Base-by-base conservation (phyloP, 345 rosid genomes). In the Stellera chamaejasme region DNA sequence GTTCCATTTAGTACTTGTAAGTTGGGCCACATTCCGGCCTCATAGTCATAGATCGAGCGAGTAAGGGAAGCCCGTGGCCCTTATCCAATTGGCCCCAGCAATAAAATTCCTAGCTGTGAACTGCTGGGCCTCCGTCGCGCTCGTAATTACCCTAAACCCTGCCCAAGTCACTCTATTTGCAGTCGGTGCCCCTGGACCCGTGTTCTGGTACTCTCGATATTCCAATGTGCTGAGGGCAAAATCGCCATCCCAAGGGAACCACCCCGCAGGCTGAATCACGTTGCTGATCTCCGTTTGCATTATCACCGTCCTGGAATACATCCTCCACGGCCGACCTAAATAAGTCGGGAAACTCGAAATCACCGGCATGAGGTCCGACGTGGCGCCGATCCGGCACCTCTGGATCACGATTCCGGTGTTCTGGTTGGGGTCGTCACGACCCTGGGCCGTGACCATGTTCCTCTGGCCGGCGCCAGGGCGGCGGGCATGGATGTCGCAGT, bases 381-480 rank as follows among this genome's bases (percentile, higher is more conserved):
- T 81, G n/a, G 77, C 93, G 3, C 86, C 88, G 7, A 82, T 85
- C 39, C 80, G 68, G 68, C 93, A 77, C 9, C 79, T 79, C 25
- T 85, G 96, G 63, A 88, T 81, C 39, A 81, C 90, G 3, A 83
- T 85, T 12, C 84, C 83, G 0, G 96, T 88, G 68, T 81, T 85
- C 48, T 85, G 78, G 56, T 82, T 85, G 1, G 88, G 81, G 61
- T 85, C 90, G 0, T 70, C 61, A 1, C 90, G 79, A 23, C 88
- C 96, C 59, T 88, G 96, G 3, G 90, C 96, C 0, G 93, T 88
- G 42, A 82, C 86, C 84, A 85, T 79, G 78, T 82, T 85, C 58
- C 53, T 77, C 57, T 88, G 96, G 56, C 70, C 60, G 0, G 88
- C 56, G 32, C 74, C 76, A 26, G 90, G 90, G 11, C 64, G 59